Percentiles rank a stretch among this genome's conserved stretches.
Evolutionary conservation across 148 eudicot genomes (phyloP).

Genomic region (Camellia granthamiana): DNA sequence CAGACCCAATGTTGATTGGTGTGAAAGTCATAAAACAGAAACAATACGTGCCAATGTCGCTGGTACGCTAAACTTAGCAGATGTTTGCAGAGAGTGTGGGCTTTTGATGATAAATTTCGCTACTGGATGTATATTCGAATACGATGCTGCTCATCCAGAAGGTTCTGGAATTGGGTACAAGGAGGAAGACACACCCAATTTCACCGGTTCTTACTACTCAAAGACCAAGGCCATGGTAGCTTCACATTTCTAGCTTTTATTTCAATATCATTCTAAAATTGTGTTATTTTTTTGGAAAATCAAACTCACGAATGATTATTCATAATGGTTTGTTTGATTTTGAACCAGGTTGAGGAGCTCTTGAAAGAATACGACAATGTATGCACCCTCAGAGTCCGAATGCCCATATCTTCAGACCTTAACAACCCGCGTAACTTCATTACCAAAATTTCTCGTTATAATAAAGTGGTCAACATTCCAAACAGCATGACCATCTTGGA

Average conservation of each 20-base stretch:
- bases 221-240: conserved; percentile 77
- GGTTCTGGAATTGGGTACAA: conserved; percentile 67
- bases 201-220: conserved; percentile 62
- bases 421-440: conserved; percentile 61
- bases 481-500: conserved; percentile 64
- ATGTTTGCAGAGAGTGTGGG: conserved; percentile 56
- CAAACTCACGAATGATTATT: background rate
- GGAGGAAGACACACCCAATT: conserved; percentile 69
- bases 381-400: conserved; percentile 56
- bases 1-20: conserved; percentile 76
- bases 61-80: conserved; percentile 59
- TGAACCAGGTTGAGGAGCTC: conserved; percentile 48
- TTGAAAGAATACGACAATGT: conserved; percentile 56
- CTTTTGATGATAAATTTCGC: conserved; percentile 66
- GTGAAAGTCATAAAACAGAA: conserved; percentile 63
- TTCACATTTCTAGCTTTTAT: conserved; percentile 1
- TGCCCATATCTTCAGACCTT: conserved; percentile 62
- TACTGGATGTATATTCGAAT: conserved; percentile 69
- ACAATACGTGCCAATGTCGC: conserved; percentile 62
- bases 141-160: conserved; percentile 54
- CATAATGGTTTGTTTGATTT: background rate
- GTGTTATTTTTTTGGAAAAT: background rate
- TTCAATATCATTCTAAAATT: background rate
- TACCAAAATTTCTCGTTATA: conserved; percentile 46
- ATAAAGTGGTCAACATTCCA: conserved; percentile 55